A percentile compares a stretch with the other conserved stretches of the same genome.
Conservation (phyloP, 371 early-diverging fungal genomes). For the Modicella reniformis region DNA sequence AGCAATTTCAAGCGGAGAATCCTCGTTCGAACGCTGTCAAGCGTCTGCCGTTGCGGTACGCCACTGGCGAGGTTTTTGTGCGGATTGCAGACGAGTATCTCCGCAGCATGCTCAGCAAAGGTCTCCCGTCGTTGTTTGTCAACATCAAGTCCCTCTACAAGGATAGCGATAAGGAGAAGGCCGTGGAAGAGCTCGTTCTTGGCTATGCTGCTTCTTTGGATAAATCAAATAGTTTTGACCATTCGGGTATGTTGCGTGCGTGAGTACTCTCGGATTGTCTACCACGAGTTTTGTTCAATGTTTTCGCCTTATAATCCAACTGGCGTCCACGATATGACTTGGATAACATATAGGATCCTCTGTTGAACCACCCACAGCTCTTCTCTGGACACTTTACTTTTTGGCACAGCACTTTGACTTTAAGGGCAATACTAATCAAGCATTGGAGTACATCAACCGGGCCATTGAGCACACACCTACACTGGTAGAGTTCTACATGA, state of each 20-base stretch:
- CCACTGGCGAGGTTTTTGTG: slow-evolving; percentile 79
- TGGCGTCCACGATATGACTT: no score
- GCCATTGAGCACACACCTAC: slow-evolving; percentile 89
- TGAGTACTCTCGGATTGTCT: background rate
- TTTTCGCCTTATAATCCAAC: slow-evolving; percentile 11
- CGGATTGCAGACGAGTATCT: slow-evolving; percentile 70
- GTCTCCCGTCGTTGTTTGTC: slow-evolving; percentile 91
- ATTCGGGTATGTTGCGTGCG: slow-evolving; percentile 34
- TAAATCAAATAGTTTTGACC: slow-evolving; percentile 59
- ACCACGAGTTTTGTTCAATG: background rate
- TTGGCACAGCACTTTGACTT: slow-evolving; percentile 89
- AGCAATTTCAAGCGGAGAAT: slow-evolving; percentile 74
- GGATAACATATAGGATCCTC: slow-evolving; percentile 45
- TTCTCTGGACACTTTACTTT: slow-evolving; percentile 89
- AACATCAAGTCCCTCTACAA: slow-evolving; percentile 80
- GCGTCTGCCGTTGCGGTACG: slow-evolving; percentile 77
- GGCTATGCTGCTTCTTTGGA: slow-evolving; percentile 68
- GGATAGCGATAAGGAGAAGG: slow-evolving; percentile 71
- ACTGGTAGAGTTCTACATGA: slow-evolving; percentile 90
- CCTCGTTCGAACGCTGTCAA: slow-evolving; percentile 86
- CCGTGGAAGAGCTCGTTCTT: slow-evolving; percentile 73
- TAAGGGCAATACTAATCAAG: slow-evolving; percentile 71
- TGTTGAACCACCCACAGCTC: slow-evolving; percentile 81
- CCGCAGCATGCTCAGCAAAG: slow-evolving; percentile 82
- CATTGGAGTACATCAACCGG: slow-evolving; percentile 78